Percentiles rank a stretch among this genome's conserved stretches.
phyloP scores from a whole-genome alignment of 1,284 basidiomycete genomes.

The Lentinula novae-zelandiae region DNA sequence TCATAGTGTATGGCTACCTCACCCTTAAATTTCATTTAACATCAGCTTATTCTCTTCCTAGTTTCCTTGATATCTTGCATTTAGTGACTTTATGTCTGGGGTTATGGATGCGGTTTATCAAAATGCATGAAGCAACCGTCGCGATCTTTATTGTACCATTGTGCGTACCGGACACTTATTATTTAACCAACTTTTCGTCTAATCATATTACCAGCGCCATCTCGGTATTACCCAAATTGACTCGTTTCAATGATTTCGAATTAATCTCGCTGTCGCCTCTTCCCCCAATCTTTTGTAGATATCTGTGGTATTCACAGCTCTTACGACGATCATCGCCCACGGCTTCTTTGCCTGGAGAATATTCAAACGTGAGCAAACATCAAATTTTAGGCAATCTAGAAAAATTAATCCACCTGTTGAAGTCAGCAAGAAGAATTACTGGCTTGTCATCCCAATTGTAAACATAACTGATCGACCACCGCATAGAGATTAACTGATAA shows the following conservation, averaged over 20 bases:
- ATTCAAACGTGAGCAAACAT: background rate
- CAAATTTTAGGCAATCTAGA: no score
- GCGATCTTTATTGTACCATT: background rate
- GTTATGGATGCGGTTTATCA: slow-evolving; percentile 11
- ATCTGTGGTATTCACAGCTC: background rate
- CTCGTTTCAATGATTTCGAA: no score
- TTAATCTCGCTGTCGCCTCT: background rate
- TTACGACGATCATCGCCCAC: background rate
- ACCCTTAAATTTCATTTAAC: background rate
- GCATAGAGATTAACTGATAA: background rate
- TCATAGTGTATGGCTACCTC: background rate
- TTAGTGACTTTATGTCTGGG: background rate
- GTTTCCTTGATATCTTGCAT: slow-evolving; percentile 7
- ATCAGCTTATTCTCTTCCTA: background rate
- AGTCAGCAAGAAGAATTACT: slow-evolving; percentile 1
- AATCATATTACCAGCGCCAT: no score
- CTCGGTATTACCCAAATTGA: no score
- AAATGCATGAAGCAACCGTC: background rate
- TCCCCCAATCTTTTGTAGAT: background rate
- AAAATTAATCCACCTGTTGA: no score
- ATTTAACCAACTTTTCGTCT: no score
- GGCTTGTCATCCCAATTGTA: background rate
- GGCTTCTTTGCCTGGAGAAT: background rate
- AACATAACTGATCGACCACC: background rate
- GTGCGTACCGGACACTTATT: background rate